Conservation (phyloP, 768 basidiomycete species). For the Hemileccinum impolitum region DNA sequence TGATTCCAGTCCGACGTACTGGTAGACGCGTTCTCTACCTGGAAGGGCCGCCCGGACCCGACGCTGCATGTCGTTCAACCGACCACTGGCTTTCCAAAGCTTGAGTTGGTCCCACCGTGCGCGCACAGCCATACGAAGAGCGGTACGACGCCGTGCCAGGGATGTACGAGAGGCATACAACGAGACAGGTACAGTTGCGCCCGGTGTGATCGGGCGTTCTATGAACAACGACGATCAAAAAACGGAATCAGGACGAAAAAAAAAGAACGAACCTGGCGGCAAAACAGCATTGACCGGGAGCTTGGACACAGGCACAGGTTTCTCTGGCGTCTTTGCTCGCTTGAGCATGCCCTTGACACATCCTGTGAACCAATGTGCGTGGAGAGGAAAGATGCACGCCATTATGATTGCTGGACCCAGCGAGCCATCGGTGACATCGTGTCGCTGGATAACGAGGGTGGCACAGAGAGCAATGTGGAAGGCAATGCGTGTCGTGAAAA, state of each 20-base stretch:
- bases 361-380: conserved; percentile 51
- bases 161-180: conserved; percentile 19
- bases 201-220: conserved; percentile 18
- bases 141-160: conserved; percentile 25
- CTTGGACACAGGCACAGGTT: conserved; percentile 1
- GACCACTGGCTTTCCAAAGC: conserved; percentile 25
- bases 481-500: conserved; percentile 50
- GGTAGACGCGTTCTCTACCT: conserved; percentile 25
- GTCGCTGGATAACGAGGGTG: conserved; percentile 31
- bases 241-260: neutral
- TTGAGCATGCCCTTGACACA: conserved; percentile 47
- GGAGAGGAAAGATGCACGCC: conserved; percentile 43
- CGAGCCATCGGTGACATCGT: conserved; percentile 31
- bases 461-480: conserved; percentile 41
- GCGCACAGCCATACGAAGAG: conserved; percentile 27
- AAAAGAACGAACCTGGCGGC: conserved; percentile 8
- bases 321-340: conserved; percentile 17
- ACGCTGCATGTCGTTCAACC: conserved; percentile 26
- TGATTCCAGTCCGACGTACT: conserved; percentile 28
- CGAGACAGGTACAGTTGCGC: conserved; percentile 1
- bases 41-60: conserved; percentile 29
- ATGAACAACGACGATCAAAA: neutral
- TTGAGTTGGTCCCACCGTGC: conserved; percentile 29
- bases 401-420: conserved; percentile 40
- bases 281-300: neutral